Evolutionary conservation across 73 alveolate species (phyloP).

Genomic region (Tetrahymena elliotti): DNA sequence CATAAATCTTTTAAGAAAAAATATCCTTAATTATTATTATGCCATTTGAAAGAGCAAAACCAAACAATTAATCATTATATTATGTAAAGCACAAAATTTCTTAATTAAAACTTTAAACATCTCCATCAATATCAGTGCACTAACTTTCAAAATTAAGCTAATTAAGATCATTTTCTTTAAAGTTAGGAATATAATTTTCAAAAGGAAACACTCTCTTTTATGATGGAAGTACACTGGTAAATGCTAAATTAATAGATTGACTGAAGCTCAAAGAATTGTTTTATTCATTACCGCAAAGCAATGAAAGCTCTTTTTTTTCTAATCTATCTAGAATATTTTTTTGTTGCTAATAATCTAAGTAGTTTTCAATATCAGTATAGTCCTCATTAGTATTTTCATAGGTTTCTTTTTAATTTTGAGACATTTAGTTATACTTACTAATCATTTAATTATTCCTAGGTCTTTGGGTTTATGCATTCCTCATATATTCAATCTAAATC

Average conservation of each 20-base stretch:
- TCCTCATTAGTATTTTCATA: not conserved
- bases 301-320: not conserved
- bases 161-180: not conserved
- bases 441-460: not conserved
- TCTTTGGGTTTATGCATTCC: not conserved
- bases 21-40: not conserved
- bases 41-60: not conserved
- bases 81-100: not conserved
- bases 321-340: not conserved
- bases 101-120: not conserved
- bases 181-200: not conserved
- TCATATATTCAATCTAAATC: not conserved
- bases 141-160: not conserved
- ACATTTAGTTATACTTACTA: not conserved
- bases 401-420: not conserved
- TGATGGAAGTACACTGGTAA: not conserved
- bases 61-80: not conserved
- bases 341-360: not conserved
- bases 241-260: not conserved
- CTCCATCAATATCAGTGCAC: not conserved
- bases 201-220: not conserved
- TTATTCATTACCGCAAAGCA: not conserved
- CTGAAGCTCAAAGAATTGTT: not conserved
- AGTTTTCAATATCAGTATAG: not conserved
- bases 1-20: not conserved